A percentile compares a stretch with the other conserved stretches of the same genome.
phyloP scores from a whole-genome alignment of 371 early-diverging fungal genomes.

The Choanephora cucurbitarum region DNA sequence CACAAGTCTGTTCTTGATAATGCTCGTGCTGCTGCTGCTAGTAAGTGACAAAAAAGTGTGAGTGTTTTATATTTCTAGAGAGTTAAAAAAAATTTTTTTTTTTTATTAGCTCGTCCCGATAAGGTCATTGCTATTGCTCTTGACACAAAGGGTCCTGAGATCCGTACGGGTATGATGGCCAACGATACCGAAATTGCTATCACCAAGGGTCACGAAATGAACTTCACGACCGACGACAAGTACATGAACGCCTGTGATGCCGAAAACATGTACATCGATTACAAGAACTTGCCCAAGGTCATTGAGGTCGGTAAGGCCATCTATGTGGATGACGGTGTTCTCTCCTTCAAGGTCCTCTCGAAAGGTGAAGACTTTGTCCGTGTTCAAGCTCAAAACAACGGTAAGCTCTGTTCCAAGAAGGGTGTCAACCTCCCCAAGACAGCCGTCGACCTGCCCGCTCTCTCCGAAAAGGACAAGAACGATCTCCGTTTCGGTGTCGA shows the following conservation, averaged over 20 bases:
- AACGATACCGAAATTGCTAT: constrained; percentile 66
- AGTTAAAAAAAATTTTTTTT: background rate
- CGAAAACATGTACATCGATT: constrained; percentile 80
- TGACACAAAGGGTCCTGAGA: constrained; percentile 88
- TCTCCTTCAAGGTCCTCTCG: constrained; percentile 78
- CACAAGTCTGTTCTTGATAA: constrained; percentile 84
- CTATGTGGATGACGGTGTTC: constrained; percentile 81
- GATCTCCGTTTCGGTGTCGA: constrained; percentile 91
- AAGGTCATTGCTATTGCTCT: constrained; percentile 78
- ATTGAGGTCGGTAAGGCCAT: constrained; percentile 79
- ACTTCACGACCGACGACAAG: constrained; percentile 75
- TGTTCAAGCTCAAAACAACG: constrained; percentile 71
- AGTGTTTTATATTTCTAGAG: background rate
- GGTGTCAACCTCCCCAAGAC: constrained; percentile 86
- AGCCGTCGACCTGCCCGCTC: constrained; percentile 81
- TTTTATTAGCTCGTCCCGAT: constrained; percentile 23
- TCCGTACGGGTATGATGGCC: constrained; percentile 78
- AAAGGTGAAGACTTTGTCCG: constrained; percentile 57
- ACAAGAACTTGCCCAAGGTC: constrained; percentile 81
- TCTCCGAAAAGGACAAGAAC: constrained; percentile 89
- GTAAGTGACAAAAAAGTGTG: constrained; percentile 26
- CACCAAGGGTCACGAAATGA: constrained; percentile 68
- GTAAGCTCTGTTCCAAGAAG: constrained; percentile 75
- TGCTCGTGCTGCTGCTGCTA: constrained; percentile 64
- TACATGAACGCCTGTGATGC: constrained; percentile 64